These are phyloP conservation scores for Ceratocystis cubensis DNA, from an alignment of 2,329 filamentous ascomycete genomes.

Conservation along the genomic window DNA sequence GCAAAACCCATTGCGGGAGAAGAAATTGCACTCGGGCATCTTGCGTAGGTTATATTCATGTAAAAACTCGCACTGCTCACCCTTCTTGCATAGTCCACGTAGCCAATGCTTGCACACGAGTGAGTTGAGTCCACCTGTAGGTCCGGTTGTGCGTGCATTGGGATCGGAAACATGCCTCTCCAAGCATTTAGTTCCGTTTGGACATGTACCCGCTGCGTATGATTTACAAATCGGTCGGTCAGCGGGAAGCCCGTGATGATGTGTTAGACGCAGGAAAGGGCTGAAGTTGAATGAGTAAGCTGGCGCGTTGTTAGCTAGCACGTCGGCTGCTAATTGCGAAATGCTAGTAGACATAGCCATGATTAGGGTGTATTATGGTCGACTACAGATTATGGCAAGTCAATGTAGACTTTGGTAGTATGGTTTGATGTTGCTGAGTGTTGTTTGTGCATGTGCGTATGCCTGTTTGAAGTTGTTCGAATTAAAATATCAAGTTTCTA, in stretches of 20 bases:
- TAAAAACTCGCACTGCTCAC: slow-evolving; percentile 89
- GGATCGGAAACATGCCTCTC: slow-evolving; percentile 57
- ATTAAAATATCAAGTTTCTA: neutral
- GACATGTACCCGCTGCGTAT: slow-evolving; percentile 76
- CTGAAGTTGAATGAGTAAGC: slow-evolving; percentile 68
- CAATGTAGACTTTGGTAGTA: slow-evolving; percentile 7
- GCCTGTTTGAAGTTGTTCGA: neutral
- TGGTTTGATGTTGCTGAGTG: neutral
- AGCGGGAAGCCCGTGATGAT: slow-evolving; percentile 70
- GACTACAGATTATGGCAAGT: neutral
- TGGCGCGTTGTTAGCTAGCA: slow-evolving; percentile 45
- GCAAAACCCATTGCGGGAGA: slow-evolving; percentile 84
- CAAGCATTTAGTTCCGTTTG: slow-evolving; percentile 68
- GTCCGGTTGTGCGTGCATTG: slow-evolving; percentile 29
- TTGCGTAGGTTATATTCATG: slow-evolving; percentile 97
- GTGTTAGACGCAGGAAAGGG: slow-evolving; percentile 69
- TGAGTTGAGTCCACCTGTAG: slow-evolving; percentile 52
- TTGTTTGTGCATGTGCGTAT: neutral
- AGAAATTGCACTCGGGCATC: slow-evolving; percentile 98
- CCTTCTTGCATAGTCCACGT: slow-evolving; percentile 93
- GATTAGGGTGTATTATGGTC: slow-evolving; percentile 9
- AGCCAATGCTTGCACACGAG: slow-evolving; percentile 99
- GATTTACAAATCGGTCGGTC: slow-evolving; percentile 74
- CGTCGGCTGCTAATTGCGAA: slow-evolving; percentile 30
- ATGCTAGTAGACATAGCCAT: slow-evolving; percentile 24